Conservation (phyloP, 495 filamentous ascomycete species). For the Lasiosphaeris hirsuta region DNA sequence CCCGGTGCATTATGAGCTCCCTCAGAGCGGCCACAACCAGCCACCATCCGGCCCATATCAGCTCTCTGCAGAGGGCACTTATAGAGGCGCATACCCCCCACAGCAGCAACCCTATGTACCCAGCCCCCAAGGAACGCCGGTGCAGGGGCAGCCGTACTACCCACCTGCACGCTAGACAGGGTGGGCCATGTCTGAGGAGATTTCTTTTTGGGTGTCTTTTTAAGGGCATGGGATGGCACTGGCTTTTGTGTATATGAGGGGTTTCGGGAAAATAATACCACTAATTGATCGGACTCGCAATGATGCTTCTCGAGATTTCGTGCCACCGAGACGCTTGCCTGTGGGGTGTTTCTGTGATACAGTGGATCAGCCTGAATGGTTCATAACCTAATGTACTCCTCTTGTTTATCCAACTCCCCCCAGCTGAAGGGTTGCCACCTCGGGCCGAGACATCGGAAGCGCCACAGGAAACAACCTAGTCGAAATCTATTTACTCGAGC, state of each 20-base stretch:
- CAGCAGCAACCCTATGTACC: constrained; percentile 1
- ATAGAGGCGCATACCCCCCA: constrained; percentile 7
- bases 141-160: constrained; percentile 21
- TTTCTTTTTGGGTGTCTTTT: not conserved
- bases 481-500: no score
- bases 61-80: constrained; percentile 1
- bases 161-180: constrained; percentile 7
- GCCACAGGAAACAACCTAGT: no score
- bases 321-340: not conserved
- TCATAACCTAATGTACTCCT: no score
- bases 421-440: no score
- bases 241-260: not conserved
- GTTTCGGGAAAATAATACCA: not conserved
- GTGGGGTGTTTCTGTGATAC: not conserved
- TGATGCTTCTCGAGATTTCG: not conserved
- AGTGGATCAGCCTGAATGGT: no score
- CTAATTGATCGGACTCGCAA: not conserved
- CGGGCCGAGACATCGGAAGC: no score
- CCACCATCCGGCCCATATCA: not conserved
- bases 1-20: constrained; percentile 6
- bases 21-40: constrained; percentile 9
- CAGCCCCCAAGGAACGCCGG: constrained; percentile 19
- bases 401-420: no score
- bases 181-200: not conserved
- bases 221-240: not conserved